Evolutionary conservation across 2,329 filamentous ascomycete genomes (phyloP).

Genomic region (Pseudocercospora vitis): DNA sequence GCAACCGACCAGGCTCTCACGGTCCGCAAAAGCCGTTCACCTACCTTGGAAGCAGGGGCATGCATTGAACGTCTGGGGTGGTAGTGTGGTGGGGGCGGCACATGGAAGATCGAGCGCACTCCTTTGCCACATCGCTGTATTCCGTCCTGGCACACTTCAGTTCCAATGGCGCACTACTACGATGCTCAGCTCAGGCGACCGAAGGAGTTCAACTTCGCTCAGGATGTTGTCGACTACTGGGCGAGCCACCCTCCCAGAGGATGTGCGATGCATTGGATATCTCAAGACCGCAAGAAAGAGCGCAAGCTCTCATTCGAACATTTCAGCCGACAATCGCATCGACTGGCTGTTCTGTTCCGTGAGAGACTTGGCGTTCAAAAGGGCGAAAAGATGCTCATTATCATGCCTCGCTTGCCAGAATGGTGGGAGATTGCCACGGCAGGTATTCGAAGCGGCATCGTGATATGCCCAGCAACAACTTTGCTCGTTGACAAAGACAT

Average conservation of each 20-base stretch:
- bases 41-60: neutral
- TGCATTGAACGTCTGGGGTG: neutral
- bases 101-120: neutral
- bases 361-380: slow-evolving; percentile 35
- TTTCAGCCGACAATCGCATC: slow-evolving; percentile 41
- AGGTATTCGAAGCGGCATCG: slow-evolving; percentile 39
- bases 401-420: slow-evolving; percentile 40
- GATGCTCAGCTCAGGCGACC: slow-evolving; percentile 25
- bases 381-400: slow-evolving; percentile 41
- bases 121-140: too few species aligned
- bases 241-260: slow-evolving; percentile 33
- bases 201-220: slow-evolving; percentile 43
- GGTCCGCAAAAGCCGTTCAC: neutral
- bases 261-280: slow-evolving; percentile 44
- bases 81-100: neutral
- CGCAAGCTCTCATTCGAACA: slow-evolving; percentile 39
- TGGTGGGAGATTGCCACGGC: slow-evolving; percentile 46
- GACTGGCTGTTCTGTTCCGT: slow-evolving; percentile 39
- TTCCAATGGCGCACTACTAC: slow-evolving; percentile 33
- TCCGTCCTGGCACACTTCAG: too few species aligned
- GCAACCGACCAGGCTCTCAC: neutral
- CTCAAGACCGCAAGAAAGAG: slow-evolving; percentile 35
- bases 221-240: slow-evolving; percentile 45
- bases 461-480: slow-evolving; percentile 43
- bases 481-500: slow-evolving; percentile 44